These are phyloP conservation scores for Phytophthora foliorum DNA, from an alignment of 352 stramenopile genomes.

Conservation along the genomic window DNA sequence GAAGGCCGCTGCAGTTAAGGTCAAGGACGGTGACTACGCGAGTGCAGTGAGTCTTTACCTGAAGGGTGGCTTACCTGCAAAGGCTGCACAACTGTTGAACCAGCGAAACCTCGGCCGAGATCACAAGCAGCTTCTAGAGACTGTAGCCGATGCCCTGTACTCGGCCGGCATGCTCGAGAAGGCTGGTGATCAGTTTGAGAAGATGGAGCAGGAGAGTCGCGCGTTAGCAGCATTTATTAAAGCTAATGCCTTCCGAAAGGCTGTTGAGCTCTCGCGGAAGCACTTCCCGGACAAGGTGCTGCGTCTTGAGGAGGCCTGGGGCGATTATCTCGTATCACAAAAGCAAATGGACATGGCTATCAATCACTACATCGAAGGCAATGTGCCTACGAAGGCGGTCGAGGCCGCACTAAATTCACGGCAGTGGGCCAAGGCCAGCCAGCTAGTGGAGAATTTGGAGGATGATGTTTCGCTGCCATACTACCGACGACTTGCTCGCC, in stretches of 20 bases:
- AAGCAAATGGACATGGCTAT: constrained; percentile 98
- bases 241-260: constrained; percentile 93
- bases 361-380: constrained; percentile 97
- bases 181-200: constrained; percentile 95
- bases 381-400: constrained; percentile 93
- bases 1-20: constrained; percentile 92
- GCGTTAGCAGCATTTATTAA: constrained; percentile 94
- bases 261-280: constrained; percentile 92
- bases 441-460: constrained; percentile 93
- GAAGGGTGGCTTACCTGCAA: constrained; percentile 92
- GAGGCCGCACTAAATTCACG: constrained; percentile 93
- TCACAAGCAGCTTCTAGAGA: constrained; percentile 91
- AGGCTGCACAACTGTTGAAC: constrained; percentile 90
- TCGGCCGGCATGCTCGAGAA: constrained; percentile 93
- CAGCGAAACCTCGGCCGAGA: constrained; percentile 90
- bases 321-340: constrained; percentile 93
- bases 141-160: constrained; percentile 91
- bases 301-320: constrained; percentile 93
- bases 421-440: constrained; percentile 94
- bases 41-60: constrained; percentile 94
- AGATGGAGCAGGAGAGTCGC: constrained; percentile 92
- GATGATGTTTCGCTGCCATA: constrained; percentile 92
- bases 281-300: constrained; percentile 94
- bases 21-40: constrained; percentile 92
- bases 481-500: constrained; percentile 88